Evolutionary conservation across 371 early-diverging fungal species (phyloP).

Genomic region (Mucor saturninus): DNA sequence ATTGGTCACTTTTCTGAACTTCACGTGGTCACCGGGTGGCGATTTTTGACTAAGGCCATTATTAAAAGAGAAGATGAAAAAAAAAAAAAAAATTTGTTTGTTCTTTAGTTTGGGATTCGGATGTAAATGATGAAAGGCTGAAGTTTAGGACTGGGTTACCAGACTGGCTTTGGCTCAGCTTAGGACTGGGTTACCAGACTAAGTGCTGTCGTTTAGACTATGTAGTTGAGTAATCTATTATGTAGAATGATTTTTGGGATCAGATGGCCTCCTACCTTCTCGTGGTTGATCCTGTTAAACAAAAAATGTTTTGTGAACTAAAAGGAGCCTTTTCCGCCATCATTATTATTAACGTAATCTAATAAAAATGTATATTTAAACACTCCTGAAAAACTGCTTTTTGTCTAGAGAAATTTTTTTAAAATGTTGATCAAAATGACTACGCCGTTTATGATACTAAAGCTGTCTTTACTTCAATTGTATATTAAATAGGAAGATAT

Average conservation of each 20-base stretch:
- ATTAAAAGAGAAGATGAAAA: conserved; percentile 12
- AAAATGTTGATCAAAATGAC: conserved; percentile 16
- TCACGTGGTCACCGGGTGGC: too few species aligned
- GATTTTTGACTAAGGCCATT: conserved; percentile 9
- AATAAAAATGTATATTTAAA: conserved; percentile 16
- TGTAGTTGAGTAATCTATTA: conserved; percentile 15
- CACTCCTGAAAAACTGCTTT: conserved; percentile 12
- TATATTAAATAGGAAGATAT: conserved; percentile 16
- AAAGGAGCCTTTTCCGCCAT: conserved; percentile 12
- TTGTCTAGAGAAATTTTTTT: conserved; percentile 12
- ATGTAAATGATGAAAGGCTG: conserved; percentile 16
- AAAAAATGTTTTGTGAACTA: conserved; percentile 15
- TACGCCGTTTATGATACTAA: conserved; percentile 15
- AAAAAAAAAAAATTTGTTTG: conserved; percentile 10
- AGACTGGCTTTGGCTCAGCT: conserved; percentile 14
- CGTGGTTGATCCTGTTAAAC: conserved; percentile 18
- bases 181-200: conserved; percentile 17
- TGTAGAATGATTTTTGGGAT: conserved; percentile 14
- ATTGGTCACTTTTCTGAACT: too few species aligned
- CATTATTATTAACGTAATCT: conserved; percentile 16
- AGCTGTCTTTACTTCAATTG: conserved; percentile 13
- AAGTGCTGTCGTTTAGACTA: conserved; percentile 17
- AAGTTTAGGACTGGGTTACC: conserved; percentile 14
- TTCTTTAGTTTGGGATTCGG: conserved; percentile 17
- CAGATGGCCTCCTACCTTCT: conserved; percentile 17